These are phyloP conservation scores for Comarum palustre DNA, from an alignment of 306 rosid species.

Conservation along the genomic window DNA sequence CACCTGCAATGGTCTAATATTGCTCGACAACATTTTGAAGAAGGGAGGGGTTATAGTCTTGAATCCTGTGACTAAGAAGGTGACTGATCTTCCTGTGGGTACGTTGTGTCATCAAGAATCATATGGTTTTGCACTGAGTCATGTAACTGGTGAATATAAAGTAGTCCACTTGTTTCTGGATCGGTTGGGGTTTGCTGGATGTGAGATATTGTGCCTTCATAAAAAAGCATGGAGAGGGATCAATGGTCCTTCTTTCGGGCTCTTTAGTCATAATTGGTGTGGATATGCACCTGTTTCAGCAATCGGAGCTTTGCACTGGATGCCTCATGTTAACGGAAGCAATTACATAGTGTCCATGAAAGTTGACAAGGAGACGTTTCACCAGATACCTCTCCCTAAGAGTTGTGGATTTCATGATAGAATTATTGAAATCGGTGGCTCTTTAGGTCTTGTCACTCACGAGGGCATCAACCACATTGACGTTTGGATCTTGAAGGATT, in stretches of 20 bases:
- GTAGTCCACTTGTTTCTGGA: constrained; percentile 52
- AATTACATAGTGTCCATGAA: constrained; percentile 39
- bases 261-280: constrained; percentile 26
- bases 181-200: constrained; percentile 23
- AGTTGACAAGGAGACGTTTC: constrained; percentile 39
- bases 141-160: constrained; percentile 34
- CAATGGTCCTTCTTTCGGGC: constrained; percentile 45
- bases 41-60: constrained; percentile 39
- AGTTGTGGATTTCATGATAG: constrained; percentile 29
- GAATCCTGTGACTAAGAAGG: constrained; percentile 54
- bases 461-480: constrained; percentile 31
- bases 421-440: constrained; percentile 37
- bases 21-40: constrained; percentile 42
- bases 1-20: constrained; percentile 46
- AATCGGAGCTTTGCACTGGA: constrained; percentile 51
- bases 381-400: constrained; percentile 35
- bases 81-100: constrained; percentile 40
- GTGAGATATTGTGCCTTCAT: constrained; percentile 39
- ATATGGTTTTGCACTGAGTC: constrained; percentile 35
- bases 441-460: constrained; percentile 36
- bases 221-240: constrained; percentile 39
- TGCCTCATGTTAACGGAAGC: constrained; percentile 33
- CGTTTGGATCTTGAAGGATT: constrained; percentile 43
- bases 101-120: constrained; percentile 38
- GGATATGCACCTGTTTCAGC: constrained; percentile 40